Percentiles rank a stretch among this genome's conserved stretches.
Evolutionary conservation across 768 basidiomycete genomes (phyloP).

Genomic region (Rhizopogon roseolus): DNA sequence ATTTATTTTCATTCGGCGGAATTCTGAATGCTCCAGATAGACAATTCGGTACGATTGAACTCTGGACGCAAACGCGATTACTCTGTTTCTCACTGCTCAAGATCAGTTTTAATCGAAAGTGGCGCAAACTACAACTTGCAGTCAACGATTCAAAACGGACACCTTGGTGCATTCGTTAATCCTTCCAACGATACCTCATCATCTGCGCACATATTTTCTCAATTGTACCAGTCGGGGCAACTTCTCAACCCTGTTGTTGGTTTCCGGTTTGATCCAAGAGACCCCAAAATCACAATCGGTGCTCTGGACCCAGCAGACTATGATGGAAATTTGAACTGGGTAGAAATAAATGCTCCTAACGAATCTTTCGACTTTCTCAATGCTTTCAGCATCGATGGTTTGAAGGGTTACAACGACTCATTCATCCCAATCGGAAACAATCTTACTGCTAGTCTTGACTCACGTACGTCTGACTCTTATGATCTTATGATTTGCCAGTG

Average conservation of each 20-base stretch:
- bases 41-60: conserved; percentile 9
- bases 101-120: conserved; percentile 17
- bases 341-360: conserved; percentile 17
- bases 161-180: conserved; percentile 20
- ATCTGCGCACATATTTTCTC: conserved; percentile 12
- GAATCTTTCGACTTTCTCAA: conserved; percentile 14
- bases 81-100: not conserved
- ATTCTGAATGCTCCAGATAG: conserved; percentile 11
- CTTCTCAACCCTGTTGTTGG: conserved; percentile 27
- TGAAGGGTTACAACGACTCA: conserved; percentile 25
- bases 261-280: conserved; percentile 22
- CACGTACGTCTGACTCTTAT: conserved; percentile 16
- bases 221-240: conserved; percentile 14
- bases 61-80: not conserved
- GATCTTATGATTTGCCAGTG: not conserved
- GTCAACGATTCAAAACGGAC: conserved; percentile 12
- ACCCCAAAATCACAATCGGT: conserved; percentile 26
- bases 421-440: conserved; percentile 15
- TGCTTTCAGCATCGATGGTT: conserved; percentile 19
- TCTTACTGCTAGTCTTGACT: conserved; percentile 20
- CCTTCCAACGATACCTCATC: conserved; percentile 13
- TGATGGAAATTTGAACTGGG: conserved; percentile 27
- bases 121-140: conserved; percentile 10
- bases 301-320: conserved; percentile 27
- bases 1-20: conserved; percentile 19